Evolutionary conservation across 192 early-diverging fungal genomes (phyloP), one percentile per base, ranked within the genome.

Genomic region (Backusella liffmaniae): DNA sequence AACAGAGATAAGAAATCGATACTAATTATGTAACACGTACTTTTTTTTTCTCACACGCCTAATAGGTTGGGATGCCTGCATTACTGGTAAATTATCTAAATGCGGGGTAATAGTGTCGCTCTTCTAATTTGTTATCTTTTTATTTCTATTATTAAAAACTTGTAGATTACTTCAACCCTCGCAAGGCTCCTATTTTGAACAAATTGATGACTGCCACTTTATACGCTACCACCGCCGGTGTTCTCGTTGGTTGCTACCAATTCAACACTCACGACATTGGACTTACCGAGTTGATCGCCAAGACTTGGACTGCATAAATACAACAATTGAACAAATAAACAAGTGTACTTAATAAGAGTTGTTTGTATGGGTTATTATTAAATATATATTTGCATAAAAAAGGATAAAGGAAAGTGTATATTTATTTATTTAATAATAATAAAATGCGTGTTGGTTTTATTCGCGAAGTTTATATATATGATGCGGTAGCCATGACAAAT

Each of bases 231-330:
- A 97, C 98, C 6, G 88, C 91, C 0, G 81, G 93, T 76, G 80
- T 88, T 13, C 80, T 97, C 80, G 90, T 95, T 79, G 96, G 95
- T 34, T 93, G 90, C 77, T 99, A 94, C 88, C 85, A 92, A 73
- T 94, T 99, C 91, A 99, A 99, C 86, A 96, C 97, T 26, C 91
- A 94, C 37, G 98, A 99, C 72, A 88, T 99, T 74, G 96, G 98
- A 30, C 87, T 99, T 75, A 97, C 96, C 42, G 93, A 94, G 80
- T 88, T 96, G 79, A 88, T 96, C 76, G 86, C 89, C 83, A 88
- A 93, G 59, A 62, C 92, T 56, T 98, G 97, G 97, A 89, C 88
- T 73, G 56, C 56, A 62, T 62, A 62, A 62, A 62, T 29, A 72
- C 39, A 16, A 30, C 41, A 26, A 44, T 49, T 51, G 37, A 49